These are phyloP conservation scores for Zanthoxylum bungeanum DNA, from an alignment of 345 rosid genomes.

Conservation along the genomic window DNA sequence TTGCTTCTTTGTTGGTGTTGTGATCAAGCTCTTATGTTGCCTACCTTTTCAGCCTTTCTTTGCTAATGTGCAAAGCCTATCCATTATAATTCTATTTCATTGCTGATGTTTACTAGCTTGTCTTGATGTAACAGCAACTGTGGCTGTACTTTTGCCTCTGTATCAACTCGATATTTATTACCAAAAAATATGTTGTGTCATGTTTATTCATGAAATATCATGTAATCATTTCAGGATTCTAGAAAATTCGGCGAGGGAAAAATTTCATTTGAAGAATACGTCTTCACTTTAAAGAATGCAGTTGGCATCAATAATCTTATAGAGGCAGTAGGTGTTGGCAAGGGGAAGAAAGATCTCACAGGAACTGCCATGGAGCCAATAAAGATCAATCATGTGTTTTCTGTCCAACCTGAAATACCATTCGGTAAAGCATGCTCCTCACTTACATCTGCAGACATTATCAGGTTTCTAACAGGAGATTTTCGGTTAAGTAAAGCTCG, in stretches of 20 bases:
- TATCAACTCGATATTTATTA: not conserved
- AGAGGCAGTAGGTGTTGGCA: constrained; percentile 45
- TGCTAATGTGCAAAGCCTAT: not conserved
- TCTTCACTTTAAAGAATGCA: constrained; percentile 31
- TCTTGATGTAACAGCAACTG: not conserved
- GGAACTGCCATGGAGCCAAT: constrained; percentile 35
- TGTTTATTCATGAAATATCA: constrained; percentile 2
- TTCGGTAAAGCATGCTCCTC: constrained; percentile 49
- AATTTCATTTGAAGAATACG: constrained; percentile 40
- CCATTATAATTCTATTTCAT: not conserved
- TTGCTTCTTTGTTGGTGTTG: not conserved
- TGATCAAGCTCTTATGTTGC: not conserved
- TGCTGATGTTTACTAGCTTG: not conserved
- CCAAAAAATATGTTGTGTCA: not conserved
- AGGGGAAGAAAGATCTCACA: constrained; percentile 48
- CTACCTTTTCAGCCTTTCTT: not conserved
- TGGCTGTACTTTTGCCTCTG: not conserved
- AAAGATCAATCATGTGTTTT: constrained; percentile 25
- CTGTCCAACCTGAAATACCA: constrained; percentile 39
- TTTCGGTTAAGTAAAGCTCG: constrained; percentile 51
- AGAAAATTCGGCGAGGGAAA: constrained; percentile 56
- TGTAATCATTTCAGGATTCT: constrained; percentile 36
- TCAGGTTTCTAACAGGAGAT: constrained; percentile 45
- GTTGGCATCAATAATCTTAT: constrained; percentile 34
- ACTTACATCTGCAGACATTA: constrained; percentile 41